Evolutionary conservation across 164 flowering plant genomes (phyloP).

Genomic region (Cinnamomum micranthum): DNA sequence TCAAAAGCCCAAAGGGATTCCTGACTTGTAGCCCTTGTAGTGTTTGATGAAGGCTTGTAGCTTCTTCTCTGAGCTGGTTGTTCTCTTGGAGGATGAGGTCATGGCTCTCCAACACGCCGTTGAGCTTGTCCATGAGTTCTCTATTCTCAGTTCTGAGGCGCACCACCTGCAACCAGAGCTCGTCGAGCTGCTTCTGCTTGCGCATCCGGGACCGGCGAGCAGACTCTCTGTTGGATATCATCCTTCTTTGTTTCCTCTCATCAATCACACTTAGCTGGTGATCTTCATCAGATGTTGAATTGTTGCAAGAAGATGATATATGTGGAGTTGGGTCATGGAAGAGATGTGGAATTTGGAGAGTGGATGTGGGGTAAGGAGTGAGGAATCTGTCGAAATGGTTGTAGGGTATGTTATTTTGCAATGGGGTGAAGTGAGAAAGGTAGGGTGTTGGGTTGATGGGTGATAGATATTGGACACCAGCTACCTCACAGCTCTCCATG

Average conservation of each 20-base stretch:
- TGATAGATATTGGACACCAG: constrained; percentile 30
- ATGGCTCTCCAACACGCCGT: constrained; percentile 53
- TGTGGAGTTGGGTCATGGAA: constrained; percentile 23
- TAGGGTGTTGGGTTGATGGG: constrained; percentile 24
- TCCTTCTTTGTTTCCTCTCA: constrained; percentile 84
- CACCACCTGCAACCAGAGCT: constrained; percentile 82
- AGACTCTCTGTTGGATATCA: constrained; percentile 94
- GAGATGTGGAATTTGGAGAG: constrained; percentile 18
- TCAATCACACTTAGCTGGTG: constrained; percentile 55
- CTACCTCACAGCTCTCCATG: constrained; percentile 31
- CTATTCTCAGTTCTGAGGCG: constrained; percentile 77
- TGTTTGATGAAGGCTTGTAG: constrained; percentile 59
- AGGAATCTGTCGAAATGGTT: constrained; percentile 27
- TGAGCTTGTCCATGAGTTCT: constrained; percentile 72
- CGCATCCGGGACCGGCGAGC: constrained; percentile 93
- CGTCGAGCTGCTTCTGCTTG: constrained; percentile 87
- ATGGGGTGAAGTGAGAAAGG: constrained; percentile 23
- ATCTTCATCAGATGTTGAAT: constrained; percentile 83
- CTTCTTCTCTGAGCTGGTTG: constrained; percentile 61
- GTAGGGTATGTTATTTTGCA: constrained; percentile 30
- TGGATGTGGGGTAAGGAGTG: constrained; percentile 23
- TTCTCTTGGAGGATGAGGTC: constrained; percentile 64
- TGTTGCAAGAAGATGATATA: constrained; percentile 20
- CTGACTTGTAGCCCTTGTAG: constrained; percentile 45
- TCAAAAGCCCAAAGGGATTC: constrained; percentile 36